Percentiles rank a stretch among this genome's conserved stretches.
Conservation (phyloP, 129 eudicot species). For the Gnaphalium uliginosum region DNA sequence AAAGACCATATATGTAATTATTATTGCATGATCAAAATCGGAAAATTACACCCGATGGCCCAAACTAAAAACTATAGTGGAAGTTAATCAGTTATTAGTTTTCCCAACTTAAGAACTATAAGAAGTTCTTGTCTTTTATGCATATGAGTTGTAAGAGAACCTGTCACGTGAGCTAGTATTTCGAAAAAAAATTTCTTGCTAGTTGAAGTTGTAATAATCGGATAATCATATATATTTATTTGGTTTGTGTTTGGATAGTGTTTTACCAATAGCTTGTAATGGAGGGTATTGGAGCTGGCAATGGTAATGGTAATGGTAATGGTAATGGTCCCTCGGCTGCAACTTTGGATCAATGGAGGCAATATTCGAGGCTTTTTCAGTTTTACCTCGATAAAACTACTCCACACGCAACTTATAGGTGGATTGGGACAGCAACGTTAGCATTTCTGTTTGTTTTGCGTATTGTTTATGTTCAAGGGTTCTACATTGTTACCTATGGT, state of each 20-base stretch:
- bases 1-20: too few relatives aligned
- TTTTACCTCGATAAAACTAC: constrained; percentile 71
- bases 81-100: too few relatives aligned
- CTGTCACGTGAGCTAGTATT: too few relatives aligned
- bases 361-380: constrained; percentile 59
- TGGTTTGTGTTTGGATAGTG: constrained; percentile 28
- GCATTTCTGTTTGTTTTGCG: constrained; percentile 57
- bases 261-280: constrained; percentile 39
- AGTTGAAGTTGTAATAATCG: neutral
- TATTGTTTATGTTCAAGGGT: constrained; percentile 60
- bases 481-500: constrained; percentile 74
- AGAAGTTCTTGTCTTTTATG: too few relatives aligned
- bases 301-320: constrained; percentile 42
- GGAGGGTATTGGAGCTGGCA: constrained; percentile 60
- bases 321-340: constrained; percentile 44
- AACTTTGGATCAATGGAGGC: constrained; percentile 64
- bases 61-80: too few relatives aligned
- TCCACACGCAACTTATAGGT: constrained; percentile 63
- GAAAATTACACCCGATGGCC: too few relatives aligned
- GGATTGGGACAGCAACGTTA: constrained; percentile 62
- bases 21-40: too few relatives aligned
- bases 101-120: too few relatives aligned
- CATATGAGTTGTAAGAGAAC: too few relatives aligned
- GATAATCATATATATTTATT: constrained; percentile 17
- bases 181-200: neutral